A percentile compares a stretch with the other conserved stretches of the same genome.
These are phyloP conservation scores for Pachyrhizus erosus DNA, from an alignment of 306 rosid species.

Conservation along the genomic window DNA sequence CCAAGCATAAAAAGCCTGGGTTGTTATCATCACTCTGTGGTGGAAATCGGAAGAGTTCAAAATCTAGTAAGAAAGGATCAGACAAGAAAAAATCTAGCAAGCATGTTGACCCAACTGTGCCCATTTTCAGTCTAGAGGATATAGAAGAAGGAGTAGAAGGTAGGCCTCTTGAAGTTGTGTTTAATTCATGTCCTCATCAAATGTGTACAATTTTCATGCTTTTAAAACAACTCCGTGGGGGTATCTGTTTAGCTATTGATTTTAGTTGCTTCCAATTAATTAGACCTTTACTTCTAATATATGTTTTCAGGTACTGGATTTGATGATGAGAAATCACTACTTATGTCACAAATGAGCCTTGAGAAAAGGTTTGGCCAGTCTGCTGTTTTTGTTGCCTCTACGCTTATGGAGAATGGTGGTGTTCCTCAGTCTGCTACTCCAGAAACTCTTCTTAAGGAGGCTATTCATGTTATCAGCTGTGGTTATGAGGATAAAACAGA, in stretches of 20 bases:
- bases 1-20: slow-evolving; percentile 79
- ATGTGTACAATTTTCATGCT: background rate
- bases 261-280: slow-evolving; percentile 15
- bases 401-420: slow-evolving; percentile 98
- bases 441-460: slow-evolving; percentile 95
- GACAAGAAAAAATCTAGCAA: slow-evolving; percentile 82
- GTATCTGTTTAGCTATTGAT: background rate
- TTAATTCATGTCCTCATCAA: background rate
- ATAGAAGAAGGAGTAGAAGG: slow-evolving; percentile 99
- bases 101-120: slow-evolving; percentile 81
- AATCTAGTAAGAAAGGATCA: slow-evolving; percentile 76
- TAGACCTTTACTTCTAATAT: background rate
- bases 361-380: slow-evolving; percentile 98
- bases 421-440: slow-evolving; percentile 98
- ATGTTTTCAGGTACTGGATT: slow-evolving; percentile 76
- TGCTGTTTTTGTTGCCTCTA: slow-evolving; percentile 89
- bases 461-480: slow-evolving; percentile 98
- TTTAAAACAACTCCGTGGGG: background rate
- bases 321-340: slow-evolving; percentile 88
- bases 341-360: slow-evolving; percentile 92
- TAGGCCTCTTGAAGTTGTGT: slow-evolving; percentile 35
- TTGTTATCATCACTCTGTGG: slow-evolving; percentile 76
- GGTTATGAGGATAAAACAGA: slow-evolving; percentile 96
- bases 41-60: slow-evolving; percentile 70
- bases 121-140: slow-evolving; percentile 85